Evolutionary conservation across 306 rosid species (phyloP), one percentile per base, ranked within the genome.

Genomic region (Abrus pulchellus): DNA sequence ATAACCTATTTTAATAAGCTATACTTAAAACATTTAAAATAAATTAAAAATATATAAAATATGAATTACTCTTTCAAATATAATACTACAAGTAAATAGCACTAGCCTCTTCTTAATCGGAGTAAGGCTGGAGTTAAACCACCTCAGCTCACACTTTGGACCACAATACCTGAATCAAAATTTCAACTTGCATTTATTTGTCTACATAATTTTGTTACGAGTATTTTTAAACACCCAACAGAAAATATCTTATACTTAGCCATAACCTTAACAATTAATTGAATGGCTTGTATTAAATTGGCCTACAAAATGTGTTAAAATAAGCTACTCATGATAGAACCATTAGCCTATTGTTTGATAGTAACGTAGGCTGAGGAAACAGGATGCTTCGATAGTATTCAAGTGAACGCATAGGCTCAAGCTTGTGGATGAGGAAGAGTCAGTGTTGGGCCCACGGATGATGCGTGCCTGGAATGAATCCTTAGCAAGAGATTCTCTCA

Each of bases 241-340:
- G 54, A 55, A 36, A 36, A 2, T 43, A 11, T 4, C 66, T 68
- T 43, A 72, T 20, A 34, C 32, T 28, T 9, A 43, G 34, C 45
- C 53, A 10, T 32, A 74, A 33, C 80, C 83, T 44, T 50, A 50
- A 84, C 72, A 52, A 20, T 27, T 83, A 20, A 20, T 20, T 60
- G 80, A 70, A 40, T 80, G 89, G 88, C 53, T 11, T 33, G 62
- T 63, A 62, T 61, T 54, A 74, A 68, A 53, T 54, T n/a, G 5
- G 30, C 67, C 11, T 34, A 28, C 56, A 56, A 48, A 81, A 45
- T 62, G 29, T 14, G 56, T 32, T 33, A 43, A 40, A 54, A 52
- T 67, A 34, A 41, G 61, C 33, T 9, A 45, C 2, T 0, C 27
- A n/a, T 49, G 65, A 36, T 9, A 11, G 40, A 56, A 45, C 57